phyloP scores from a whole-genome alignment of 345 rosid species.

The Orychophragmus violaceus region DNA sequence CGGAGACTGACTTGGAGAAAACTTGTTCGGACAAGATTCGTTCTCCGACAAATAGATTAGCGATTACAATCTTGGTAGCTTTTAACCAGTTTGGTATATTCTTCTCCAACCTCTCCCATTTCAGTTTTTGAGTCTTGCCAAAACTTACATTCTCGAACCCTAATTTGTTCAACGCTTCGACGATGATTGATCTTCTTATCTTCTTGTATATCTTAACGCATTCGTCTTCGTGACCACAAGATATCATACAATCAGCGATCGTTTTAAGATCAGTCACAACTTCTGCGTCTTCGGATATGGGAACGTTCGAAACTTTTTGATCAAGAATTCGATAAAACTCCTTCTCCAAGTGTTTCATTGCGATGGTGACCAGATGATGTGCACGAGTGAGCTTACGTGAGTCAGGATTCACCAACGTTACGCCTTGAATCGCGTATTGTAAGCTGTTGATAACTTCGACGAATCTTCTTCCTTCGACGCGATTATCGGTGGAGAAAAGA shows the following conservation, averaged over 20 bases:
- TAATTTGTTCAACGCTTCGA: slow-evolving; percentile 52
- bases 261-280: slow-evolving; percentile 61
- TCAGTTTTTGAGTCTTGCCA: slow-evolving; percentile 53
- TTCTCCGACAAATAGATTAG: slow-evolving; percentile 56
- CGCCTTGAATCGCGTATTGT: slow-evolving; percentile 60
- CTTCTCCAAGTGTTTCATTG: slow-evolving; percentile 60
- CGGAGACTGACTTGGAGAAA: slow-evolving; percentile 44
- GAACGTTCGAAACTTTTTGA: slow-evolving; percentile 16
- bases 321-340: slow-evolving; percentile 69
- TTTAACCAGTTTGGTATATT: slow-evolving; percentile 53
- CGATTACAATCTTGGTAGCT: slow-evolving; percentile 42
- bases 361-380: slow-evolving; percentile 45
- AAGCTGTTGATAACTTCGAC: slow-evolving; percentile 39
- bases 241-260: slow-evolving; percentile 88
- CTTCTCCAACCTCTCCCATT: slow-evolving; percentile 62
- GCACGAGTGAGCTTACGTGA: slow-evolving; percentile 53
- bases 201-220: slow-evolving; percentile 51
- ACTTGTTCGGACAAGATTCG: slow-evolving; percentile 60
- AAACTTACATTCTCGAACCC: slow-evolving; percentile 49
- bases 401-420: slow-evolving; percentile 22
- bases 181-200: slow-evolving; percentile 60
- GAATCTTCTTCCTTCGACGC: slow-evolving; percentile 48
- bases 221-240: slow-evolving; percentile 62
- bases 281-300: slow-evolving; percentile 22
- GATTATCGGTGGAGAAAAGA: slow-evolving; percentile 41